These are phyloP conservation scores for Sindora glabra DNA, from an alignment of 306 rosid genomes.

Conservation along the genomic window DNA sequence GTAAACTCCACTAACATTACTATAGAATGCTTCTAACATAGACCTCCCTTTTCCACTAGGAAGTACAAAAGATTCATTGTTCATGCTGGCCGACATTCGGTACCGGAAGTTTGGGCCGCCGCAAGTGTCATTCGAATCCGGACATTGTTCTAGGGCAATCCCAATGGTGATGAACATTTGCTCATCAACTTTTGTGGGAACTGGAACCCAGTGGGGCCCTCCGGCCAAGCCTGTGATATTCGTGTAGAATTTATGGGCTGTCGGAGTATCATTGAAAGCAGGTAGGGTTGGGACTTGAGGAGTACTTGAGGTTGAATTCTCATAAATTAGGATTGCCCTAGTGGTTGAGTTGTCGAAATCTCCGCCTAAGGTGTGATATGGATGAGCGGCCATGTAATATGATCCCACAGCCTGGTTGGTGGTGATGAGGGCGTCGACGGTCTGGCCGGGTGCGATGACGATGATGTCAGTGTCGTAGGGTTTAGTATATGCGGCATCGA, in stretches of 20 bases:
- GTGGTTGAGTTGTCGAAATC: slow-evolving; percentile 12
- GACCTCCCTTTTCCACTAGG: slow-evolving; percentile 11
- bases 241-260: slow-evolving; percentile 30
- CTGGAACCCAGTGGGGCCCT: slow-evolving; percentile 47
- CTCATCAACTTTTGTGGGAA: slow-evolving; percentile 31
- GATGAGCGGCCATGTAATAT: slow-evolving; percentile 38
- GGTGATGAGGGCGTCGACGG: slow-evolving; percentile 29
- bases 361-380: slow-evolving; percentile 4
- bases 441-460: slow-evolving; percentile 32
- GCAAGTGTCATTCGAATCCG: background rate
- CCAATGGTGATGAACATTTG: slow-evolving; percentile 38
- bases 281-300: slow-evolving; percentile 33
- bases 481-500: slow-evolving; percentile 34
- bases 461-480: slow-evolving; percentile 28
- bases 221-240: slow-evolving; percentile 15
- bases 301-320: background rate
- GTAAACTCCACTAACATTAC: slow-evolving; percentile 25
- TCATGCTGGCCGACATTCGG: slow-evolving; percentile 39
- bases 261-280: slow-evolving; percentile 9
- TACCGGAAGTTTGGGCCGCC: background rate
- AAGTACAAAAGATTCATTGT: slow-evolving; percentile 32
- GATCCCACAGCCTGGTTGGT: slow-evolving; percentile 24
- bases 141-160: slow-evolving; percentile 12
- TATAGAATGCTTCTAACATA: slow-evolving; percentile 28
- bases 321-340: slow-evolving; percentile 23